These are phyloP conservation scores for Verticillium albo-atrum DNA, from an alignment of 2,329 filamentous ascomycete genomes.

Conservation along the genomic window DNA sequence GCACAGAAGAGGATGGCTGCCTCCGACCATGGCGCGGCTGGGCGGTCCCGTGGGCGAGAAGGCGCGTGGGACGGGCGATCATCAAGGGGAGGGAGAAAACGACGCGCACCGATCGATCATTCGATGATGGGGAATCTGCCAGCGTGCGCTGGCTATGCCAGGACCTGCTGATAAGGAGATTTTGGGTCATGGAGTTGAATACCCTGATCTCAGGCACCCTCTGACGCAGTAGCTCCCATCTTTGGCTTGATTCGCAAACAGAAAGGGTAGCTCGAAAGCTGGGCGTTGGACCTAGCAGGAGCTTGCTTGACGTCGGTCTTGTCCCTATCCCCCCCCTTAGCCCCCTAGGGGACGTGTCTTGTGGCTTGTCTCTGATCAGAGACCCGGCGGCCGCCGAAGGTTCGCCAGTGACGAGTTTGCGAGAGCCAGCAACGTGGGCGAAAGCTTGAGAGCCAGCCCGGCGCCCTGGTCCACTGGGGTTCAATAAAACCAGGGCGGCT, in stretches of 20 bases:
- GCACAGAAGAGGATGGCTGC: not conserved
- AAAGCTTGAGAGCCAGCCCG: not conserved
- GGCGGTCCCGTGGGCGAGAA: not conserved
- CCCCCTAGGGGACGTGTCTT: too few relatives aligned
- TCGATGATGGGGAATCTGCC: not conserved
- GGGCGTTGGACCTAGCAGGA: not conserved
- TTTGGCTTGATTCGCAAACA: not conserved
- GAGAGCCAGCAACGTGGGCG: not conserved
- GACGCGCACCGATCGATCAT: not conserved
- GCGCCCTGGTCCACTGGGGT: not conserved
- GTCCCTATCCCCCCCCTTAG: not conserved
- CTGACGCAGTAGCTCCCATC: not conserved
- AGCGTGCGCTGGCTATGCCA: not conserved
- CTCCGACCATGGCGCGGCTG: not conserved
- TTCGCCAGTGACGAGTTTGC: not conserved
- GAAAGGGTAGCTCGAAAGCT: not conserved
- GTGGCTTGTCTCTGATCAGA: not conserved
- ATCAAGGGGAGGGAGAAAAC: not conserved
- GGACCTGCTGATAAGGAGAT: not conserved
- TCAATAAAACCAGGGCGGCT: not conserved
- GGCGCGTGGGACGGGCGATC: not conserved
- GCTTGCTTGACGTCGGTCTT: not conserved
- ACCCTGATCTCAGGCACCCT: not conserved
- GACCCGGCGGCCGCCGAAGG: not conserved
- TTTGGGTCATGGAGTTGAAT: not conserved